These are phyloP conservation scores for Tetracentron sinense DNA, from an alignment of 164 flowering plant genomes.

Conservation along the genomic window DNA sequence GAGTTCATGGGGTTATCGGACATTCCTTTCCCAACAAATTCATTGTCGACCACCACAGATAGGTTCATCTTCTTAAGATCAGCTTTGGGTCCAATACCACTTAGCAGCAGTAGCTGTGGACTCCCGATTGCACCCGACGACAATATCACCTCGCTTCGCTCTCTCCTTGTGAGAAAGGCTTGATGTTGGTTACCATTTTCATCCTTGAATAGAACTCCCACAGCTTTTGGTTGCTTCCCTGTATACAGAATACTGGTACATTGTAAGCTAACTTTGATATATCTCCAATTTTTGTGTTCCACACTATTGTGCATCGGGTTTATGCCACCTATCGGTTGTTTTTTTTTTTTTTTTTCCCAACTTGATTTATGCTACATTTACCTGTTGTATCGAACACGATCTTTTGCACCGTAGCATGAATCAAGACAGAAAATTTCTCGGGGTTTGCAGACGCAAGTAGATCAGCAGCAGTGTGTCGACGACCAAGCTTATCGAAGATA, in stretches of 20 bases:
- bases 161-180: conserved; percentile 38
- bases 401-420: conserved; percentile 75
- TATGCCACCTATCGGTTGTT: too few relatives aligned
- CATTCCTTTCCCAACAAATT: conserved; percentile 79
- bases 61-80: conserved; percentile 64
- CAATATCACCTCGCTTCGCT: conserved; percentile 61
- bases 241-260: too few relatives aligned
- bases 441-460: conserved; percentile 61
- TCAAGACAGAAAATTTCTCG: conserved; percentile 48
- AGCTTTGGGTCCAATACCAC: conserved; percentile 74
- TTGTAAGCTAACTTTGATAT: too few relatives aligned
- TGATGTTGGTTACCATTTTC: conserved; percentile 63
- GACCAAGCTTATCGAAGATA: conserved; percentile 65
- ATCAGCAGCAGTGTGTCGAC: conserved; percentile 83
- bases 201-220: conserved; percentile 82
- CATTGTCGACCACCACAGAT: conserved; percentile 47
- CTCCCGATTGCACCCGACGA: conserved; percentile 85
- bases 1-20: conserved; percentile 87
- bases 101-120: conserved; percentile 77
- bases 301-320: too few relatives aligned
- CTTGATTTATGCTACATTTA: conserved; percentile 10
- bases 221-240: conserved; percentile 65
- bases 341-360: not conserved
- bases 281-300: too few relatives aligned
- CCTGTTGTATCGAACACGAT: conserved; percentile 59